These are phyloP conservation scores for Amanita jacksonii DNA, from an alignment of 768 basidiomycete genomes.

Conservation along the genomic window DNA sequence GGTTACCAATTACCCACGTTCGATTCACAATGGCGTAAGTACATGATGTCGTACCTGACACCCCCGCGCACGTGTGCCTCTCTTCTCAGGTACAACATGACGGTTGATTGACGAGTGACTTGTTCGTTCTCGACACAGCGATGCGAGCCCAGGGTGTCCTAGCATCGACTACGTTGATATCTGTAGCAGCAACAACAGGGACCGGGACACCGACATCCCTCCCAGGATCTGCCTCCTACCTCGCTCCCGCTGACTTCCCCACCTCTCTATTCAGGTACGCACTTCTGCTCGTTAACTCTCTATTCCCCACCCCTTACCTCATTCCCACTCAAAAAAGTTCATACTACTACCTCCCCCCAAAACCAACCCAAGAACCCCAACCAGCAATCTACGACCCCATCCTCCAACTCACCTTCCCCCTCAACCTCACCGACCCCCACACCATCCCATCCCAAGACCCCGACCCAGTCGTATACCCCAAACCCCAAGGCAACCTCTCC, in stretches of 20 bases:
- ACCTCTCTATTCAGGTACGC: background rate
- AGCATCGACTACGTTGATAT: background rate
- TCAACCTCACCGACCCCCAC: background rate
- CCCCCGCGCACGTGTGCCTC: too few species aligned
- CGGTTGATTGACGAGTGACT: too few species aligned
- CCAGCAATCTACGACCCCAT: background rate
- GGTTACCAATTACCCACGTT: too few species aligned
- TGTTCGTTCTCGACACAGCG: too few species aligned
- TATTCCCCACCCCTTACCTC: background rate
- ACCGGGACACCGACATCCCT: too few species aligned
- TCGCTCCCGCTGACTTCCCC: background rate
- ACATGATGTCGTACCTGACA: too few species aligned
- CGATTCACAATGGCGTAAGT: too few species aligned
- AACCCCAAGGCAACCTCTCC: background rate
- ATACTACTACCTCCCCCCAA: background rate
- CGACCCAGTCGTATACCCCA: background rate
- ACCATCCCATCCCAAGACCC: background rate
- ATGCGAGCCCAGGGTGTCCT: background rate
- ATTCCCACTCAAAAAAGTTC: background rate
- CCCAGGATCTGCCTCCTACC: background rate
- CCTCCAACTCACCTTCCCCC: background rate
- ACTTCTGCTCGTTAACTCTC: background rate
- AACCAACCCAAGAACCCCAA: background rate
- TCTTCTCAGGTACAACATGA: too few species aligned
- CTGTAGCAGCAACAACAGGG: too few species aligned